Evolutionary conservation across 768 basidiomycete genomes (phyloP).

Genomic region (Leccinellum albellum): DNA sequence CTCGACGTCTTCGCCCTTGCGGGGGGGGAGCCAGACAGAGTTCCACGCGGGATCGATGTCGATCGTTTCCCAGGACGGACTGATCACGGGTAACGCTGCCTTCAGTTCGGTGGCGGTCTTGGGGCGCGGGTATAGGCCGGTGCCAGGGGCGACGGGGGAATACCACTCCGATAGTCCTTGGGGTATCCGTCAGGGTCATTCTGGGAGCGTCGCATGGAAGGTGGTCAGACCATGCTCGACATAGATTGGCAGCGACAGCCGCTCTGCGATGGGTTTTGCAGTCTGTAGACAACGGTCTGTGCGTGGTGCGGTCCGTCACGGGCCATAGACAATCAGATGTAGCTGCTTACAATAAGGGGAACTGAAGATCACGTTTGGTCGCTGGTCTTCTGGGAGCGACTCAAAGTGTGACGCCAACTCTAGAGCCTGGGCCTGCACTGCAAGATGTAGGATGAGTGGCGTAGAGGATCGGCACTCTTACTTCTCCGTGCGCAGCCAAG

Average conservation of each 20-base stretch:
- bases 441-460: background rate
- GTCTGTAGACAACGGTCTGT: conserved; percentile 89
- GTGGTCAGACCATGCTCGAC: conserved; percentile 65
- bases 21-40: conserved; percentile 64
- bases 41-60: conserved; percentile 61
- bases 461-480: conserved; percentile 19
- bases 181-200: background rate
- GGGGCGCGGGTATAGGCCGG: conserved; percentile 76
- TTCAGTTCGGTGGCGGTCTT: conserved; percentile 50
- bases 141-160: conserved; percentile 60
- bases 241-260: conserved; percentile 64
- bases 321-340: background rate
- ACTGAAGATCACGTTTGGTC: conserved; percentile 77
- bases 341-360: conserved; percentile 70
- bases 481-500: conserved; percentile 68
- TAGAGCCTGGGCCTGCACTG: conserved; percentile 58
- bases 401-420: conserved; percentile 66
- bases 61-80: conserved; percentile 58
- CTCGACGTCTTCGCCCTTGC: conserved; percentile 66
- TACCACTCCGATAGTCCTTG: conserved; percentile 77
- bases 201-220: conserved; percentile 6
- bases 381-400: conserved; percentile 58
- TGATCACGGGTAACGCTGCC: conserved; percentile 54
- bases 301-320: background rate
- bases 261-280: conserved; percentile 55